Evolutionary conservation across 768 basidiomycete genomes (phyloP).

Genomic region (Wakefieldia striispora): DNA sequence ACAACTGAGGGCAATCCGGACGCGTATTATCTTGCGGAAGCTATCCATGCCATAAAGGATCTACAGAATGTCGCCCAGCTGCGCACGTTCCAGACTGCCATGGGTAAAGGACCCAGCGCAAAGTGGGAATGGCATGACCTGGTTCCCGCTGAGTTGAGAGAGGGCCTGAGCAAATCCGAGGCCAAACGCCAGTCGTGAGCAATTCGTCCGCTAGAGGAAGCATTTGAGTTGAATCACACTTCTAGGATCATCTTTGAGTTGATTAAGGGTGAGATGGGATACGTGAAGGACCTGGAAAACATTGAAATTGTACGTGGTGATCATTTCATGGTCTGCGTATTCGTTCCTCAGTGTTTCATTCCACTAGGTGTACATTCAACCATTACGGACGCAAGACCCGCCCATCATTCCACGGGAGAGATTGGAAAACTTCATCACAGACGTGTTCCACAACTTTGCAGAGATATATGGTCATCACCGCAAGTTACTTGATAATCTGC

Average conservation of each 20-base stretch:
- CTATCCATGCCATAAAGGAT: conserved; percentile 79
- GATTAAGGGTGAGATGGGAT: conserved; percentile 94
- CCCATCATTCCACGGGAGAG: conserved; percentile 73
- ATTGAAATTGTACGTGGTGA: conserved; percentile 59
- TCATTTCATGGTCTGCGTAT: conserved; percentile 16
- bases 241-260: conserved; percentile 87
- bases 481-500: conserved; percentile 73
- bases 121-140: conserved; percentile 93
- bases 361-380: conserved; percentile 74
- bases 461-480: conserved; percentile 76
- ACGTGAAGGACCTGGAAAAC: conserved; percentile 88
- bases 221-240: neutral
- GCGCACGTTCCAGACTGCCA: conserved; percentile 86
- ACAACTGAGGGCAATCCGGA: conserved; percentile 82
- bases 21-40: conserved; percentile 76
- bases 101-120: conserved; percentile 74
- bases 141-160: conserved; percentile 64
- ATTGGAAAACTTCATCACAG: conserved; percentile 73
- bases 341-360: conserved; percentile 3
- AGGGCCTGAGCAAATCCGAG: conserved; percentile 66
- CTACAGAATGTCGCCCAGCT: conserved; percentile 80
- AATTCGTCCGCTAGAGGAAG: neutral
- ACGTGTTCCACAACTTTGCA: conserved; percentile 86
- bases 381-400: conserved; percentile 68
- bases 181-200: conserved; percentile 82